Percentiles rank a stretch among this genome's conserved stretches.
These are phyloP conservation scores for Sporothrix globosa DNA, from an alignment of 2,329 filamentous ascomycete species.

Conservation along the genomic window DNA sequence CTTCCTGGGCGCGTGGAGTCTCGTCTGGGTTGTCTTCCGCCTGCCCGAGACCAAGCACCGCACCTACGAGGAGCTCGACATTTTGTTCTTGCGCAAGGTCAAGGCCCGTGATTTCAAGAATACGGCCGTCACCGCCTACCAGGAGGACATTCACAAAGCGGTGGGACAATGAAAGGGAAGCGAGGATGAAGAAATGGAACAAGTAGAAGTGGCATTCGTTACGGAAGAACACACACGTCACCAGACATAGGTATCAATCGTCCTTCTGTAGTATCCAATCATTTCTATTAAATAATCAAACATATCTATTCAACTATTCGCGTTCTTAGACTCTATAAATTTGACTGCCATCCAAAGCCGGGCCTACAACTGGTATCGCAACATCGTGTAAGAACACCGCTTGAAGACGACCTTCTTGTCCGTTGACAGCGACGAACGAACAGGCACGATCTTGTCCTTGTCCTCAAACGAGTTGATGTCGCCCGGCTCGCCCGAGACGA, in stretches of 20 bases:
- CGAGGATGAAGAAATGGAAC: no score
- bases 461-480: slow-evolving; percentile 21
- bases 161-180: not conserved
- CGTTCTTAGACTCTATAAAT: no score
- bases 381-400: slow-evolving; percentile 26
- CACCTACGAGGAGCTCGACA: slow-evolving; percentile 21
- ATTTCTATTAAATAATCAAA: no score
- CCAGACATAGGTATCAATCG: no score
- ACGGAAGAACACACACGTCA: no score
- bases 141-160: slow-evolving; percentile 19
- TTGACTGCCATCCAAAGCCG: no score
- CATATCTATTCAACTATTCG: no score
- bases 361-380: slow-evolving; percentile 10
- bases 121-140: not conserved
- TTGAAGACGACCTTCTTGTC: slow-evolving; percentile 16
- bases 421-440: slow-evolving; percentile 8
- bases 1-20: not conserved
- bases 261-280: no score
- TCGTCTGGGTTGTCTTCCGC: not conserved
- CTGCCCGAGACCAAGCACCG: slow-evolving; percentile 23
- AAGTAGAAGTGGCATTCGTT: not conserved
- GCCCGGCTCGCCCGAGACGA: slow-evolving; percentile 14
- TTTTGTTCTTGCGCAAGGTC: slow-evolving; percentile 12
- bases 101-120: slow-evolving; percentile 15
- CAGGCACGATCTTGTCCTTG: slow-evolving; percentile 25